Percentiles rank a stretch among this genome's conserved stretches.
phyloP scores from a whole-genome alignment of 2,329 filamentous ascomycete genomes.

The Bipolaris victoriae region DNA sequence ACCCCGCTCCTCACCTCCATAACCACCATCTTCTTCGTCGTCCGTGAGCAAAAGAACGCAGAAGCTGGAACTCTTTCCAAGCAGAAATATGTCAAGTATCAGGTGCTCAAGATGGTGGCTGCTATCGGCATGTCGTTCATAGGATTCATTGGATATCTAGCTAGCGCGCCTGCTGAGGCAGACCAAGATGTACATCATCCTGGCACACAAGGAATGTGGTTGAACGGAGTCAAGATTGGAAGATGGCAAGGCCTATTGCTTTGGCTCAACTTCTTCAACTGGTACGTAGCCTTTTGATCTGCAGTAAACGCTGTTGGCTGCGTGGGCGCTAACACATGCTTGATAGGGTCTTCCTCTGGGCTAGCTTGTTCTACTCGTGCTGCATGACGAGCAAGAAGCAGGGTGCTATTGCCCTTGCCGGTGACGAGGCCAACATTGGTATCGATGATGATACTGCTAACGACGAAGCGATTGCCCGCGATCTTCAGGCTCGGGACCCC shows the following conservation, averaged over 20 bases:
- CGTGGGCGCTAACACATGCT: background rate
- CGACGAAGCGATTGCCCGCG: constrained; percentile 29
- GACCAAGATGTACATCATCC: constrained; percentile 7
- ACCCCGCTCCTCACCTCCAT: constrained; percentile 28
- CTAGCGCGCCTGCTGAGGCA: constrained; percentile 7
- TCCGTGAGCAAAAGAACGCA: constrained; percentile 27
- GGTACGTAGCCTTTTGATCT: constrained; percentile 19
- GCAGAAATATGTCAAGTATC: constrained; percentile 32
- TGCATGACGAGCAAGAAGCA: constrained; percentile 31
- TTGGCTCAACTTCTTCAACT: constrained; percentile 34
- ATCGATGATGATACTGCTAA: constrained; percentile 15
- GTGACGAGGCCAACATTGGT: constrained; percentile 28
- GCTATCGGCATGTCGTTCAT: constrained; percentile 28
- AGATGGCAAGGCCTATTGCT: constrained; percentile 27
- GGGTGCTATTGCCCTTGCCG: constrained; percentile 30
- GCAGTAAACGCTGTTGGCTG: no score
- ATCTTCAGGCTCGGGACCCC: constrained; percentile 28
- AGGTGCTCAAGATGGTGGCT: constrained; percentile 29
- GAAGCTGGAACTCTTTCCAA: constrained; percentile 25
- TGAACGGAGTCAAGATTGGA: constrained; percentile 30
- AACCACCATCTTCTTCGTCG: constrained; percentile 27
- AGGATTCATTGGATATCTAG: constrained; percentile 22
- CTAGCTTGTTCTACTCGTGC: constrained; percentile 35
- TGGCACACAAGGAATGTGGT: constrained; percentile 20
- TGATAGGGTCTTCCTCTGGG: constrained; percentile 34